These are phyloP conservation scores for Cymbidium sinense DNA, from an alignment of 106 monocot genomes.

Conservation along the genomic window DNA sequence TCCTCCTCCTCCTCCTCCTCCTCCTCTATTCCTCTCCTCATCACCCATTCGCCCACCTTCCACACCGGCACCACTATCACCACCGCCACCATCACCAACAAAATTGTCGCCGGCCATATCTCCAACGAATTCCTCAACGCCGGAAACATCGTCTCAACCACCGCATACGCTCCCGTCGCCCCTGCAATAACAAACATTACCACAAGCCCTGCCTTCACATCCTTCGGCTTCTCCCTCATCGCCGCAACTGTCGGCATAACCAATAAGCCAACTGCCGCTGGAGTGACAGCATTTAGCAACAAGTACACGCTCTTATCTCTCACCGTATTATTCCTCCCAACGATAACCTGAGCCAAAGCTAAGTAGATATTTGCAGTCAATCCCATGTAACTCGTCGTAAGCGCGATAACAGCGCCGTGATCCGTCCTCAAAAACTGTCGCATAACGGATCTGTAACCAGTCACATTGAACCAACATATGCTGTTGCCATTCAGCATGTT, in stretches of 20 bases:
- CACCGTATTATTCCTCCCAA: neutral
- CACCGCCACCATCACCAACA: slow-evolving; percentile 11
- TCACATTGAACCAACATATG: slow-evolving; percentile 16
- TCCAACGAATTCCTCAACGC: neutral
- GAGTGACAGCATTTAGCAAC: slow-evolving; percentile 1
- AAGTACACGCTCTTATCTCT: neutral
- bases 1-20: neutral
- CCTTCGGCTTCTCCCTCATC: neutral
- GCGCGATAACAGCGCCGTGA: slow-evolving; percentile 6
- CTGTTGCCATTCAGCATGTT: slow-evolving; percentile 10
- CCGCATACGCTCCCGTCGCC: slow-evolving; percentile 4
- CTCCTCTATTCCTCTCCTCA: neutral
- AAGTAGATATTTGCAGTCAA: slow-evolving; percentile 14
- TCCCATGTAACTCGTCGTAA: slow-evolving; percentile 10
- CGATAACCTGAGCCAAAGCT: slow-evolving; percentile 4
- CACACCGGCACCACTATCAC: neutral
- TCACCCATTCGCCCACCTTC: neutral
- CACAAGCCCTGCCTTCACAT: neutral
- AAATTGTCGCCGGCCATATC: neutral
- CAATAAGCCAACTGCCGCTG: neutral
- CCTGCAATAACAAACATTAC: slow-evolving; percentile 6
- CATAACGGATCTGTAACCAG: slow-evolving; percentile 11
- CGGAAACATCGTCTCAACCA: slow-evolving; percentile 8
- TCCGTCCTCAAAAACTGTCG: slow-evolving; percentile 2
- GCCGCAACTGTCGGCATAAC: slow-evolving; percentile 1